Conservation (phyloP, 345 rosid genomes). For the Dipteronia dyeriana region DNA sequence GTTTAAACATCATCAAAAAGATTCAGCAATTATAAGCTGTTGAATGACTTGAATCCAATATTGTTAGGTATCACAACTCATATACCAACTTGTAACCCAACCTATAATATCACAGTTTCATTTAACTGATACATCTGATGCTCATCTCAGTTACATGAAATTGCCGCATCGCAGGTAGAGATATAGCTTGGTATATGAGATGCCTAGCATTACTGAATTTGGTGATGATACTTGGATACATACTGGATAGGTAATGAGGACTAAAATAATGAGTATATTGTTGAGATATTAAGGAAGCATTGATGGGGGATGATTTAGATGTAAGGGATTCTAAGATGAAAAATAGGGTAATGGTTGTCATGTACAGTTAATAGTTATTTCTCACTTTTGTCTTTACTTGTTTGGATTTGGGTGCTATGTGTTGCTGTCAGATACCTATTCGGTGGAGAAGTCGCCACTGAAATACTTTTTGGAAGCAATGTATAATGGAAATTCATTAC, state of each 20-base stretch:
- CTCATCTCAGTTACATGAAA: no score
- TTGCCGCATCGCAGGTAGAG: no score
- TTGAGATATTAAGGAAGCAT: not conserved
- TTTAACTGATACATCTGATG: no score
- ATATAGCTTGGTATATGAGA: no score
- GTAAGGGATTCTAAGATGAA: not conserved
- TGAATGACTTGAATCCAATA: not conserved
- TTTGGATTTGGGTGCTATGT: conserved; percentile 2
- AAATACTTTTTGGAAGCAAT: conserved; percentile 79
- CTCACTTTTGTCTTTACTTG: not conserved
- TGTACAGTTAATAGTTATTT: not conserved
- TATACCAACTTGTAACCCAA: no score
- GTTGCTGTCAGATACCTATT: conserved; percentile 42
- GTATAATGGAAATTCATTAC: conserved; percentile 68
- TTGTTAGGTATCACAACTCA: no score
- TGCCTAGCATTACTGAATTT: not conserved
- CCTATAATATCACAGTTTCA: no score
- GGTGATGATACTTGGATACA: not conserved
- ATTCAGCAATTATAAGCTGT: not conserved
- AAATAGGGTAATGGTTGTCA: not conserved
- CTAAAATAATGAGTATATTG: not conserved
- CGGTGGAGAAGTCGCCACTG: conserved; percentile 72
- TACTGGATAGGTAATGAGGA: not conserved
- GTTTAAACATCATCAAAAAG: not conserved
- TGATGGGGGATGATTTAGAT: not conserved